These are phyloP conservation scores for Naganishia sp. DNA, from an alignment of 1,284 basidiomycete genomes.

Conservation along the genomic window DNA sequence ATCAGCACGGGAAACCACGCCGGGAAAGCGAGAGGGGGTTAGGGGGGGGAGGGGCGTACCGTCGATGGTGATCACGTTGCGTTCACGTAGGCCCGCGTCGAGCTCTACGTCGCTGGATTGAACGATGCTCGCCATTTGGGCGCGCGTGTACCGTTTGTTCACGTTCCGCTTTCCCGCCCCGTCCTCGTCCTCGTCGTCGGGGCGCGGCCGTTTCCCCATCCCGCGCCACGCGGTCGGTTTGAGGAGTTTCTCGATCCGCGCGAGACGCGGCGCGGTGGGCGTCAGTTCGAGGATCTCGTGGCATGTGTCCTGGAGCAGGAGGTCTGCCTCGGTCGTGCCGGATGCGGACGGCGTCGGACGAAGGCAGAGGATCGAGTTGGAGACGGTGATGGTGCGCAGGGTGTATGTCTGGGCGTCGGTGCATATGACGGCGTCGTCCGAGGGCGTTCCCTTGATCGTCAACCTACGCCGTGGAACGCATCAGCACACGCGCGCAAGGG, in stretches of 20 bases:
- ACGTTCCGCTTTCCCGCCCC: background rate
- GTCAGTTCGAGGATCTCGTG: conserved; percentile 75
- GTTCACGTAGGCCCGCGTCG: conserved; percentile 63
- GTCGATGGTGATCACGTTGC: conserved; percentile 69
- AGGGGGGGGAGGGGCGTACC: conserved; percentile 55
- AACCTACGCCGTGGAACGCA: conserved; percentile 56
- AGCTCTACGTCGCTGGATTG: conserved; percentile 79
- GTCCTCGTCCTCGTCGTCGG: background rate
- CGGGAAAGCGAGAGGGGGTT: background rate
- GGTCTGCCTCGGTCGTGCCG: conserved; percentile 2
- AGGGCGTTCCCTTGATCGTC: conserved; percentile 73
- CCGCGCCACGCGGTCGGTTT: conserved; percentile 65
- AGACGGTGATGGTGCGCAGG: conserved; percentile 76
- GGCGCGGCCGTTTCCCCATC: conserved; percentile 40
- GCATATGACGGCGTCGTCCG: conserved; percentile 85
- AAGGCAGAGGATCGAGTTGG: conserved; percentile 77
- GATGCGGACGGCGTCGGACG: conserved; percentile 56
- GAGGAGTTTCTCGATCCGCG: conserved; percentile 65
- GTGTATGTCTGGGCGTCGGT: conserved; percentile 74
- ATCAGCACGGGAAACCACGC: background rate
- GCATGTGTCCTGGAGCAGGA: conserved; percentile 56
- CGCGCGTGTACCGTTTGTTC: conserved; percentile 59
- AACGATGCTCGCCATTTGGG: conserved; percentile 64
- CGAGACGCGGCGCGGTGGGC: conserved; percentile 69
- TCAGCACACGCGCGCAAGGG: background rate